Evolutionary conservation across 495 filamentous ascomycete species (phyloP).

Genomic region (Pyronema omphalodes): DNA sequence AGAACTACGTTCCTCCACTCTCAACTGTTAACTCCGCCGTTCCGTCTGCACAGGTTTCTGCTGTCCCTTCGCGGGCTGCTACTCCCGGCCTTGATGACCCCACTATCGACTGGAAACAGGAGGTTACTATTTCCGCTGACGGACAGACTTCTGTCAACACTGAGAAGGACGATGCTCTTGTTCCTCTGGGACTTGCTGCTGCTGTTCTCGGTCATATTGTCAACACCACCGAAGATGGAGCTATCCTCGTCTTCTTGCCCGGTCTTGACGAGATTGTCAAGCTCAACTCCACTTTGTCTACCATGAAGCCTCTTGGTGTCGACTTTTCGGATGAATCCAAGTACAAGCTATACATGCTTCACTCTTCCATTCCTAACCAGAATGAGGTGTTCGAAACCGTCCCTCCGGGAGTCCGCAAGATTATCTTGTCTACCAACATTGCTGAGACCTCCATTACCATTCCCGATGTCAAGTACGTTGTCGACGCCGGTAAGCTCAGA

Average conservation of each 20-base stretch:
- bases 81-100: slow-evolving; percentile 11
- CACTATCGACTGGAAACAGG: slow-evolving; percentile 33
- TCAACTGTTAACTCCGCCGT: slow-evolving; percentile 6
- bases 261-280: slow-evolving; percentile 35
- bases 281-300: slow-evolving; percentile 25
- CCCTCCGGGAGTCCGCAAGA: slow-evolving; percentile 34
- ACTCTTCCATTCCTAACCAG: slow-evolving; percentile 34
- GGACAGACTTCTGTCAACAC: slow-evolving; percentile 19
- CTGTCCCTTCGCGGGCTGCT: slow-evolving; percentile 16
- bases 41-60: slow-evolving; percentile 13
- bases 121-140: slow-evolving; percentile 20
- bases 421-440: slow-evolving; percentile 42
- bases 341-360: slow-evolving; percentile 34
- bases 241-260: slow-evolving; percentile 41
- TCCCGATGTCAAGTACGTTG: slow-evolving; percentile 38
- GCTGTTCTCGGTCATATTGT: slow-evolving; percentile 35
- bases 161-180: slow-evolving; percentile 29
- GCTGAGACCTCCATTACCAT: slow-evolving; percentile 44
- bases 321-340: slow-evolving; percentile 29
- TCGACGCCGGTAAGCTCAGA: slow-evolving; percentile 38
- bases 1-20: slow-evolving; percentile 10
- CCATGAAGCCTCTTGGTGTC: slow-evolving; percentile 23
- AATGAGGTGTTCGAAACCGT: slow-evolving; percentile 30
- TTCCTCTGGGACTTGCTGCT: slow-evolving; percentile 33
- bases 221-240: slow-evolving; percentile 31